Evolutionary conservation across 306 rosid species (phyloP).

Genomic region (Quercus cerris): DNA sequence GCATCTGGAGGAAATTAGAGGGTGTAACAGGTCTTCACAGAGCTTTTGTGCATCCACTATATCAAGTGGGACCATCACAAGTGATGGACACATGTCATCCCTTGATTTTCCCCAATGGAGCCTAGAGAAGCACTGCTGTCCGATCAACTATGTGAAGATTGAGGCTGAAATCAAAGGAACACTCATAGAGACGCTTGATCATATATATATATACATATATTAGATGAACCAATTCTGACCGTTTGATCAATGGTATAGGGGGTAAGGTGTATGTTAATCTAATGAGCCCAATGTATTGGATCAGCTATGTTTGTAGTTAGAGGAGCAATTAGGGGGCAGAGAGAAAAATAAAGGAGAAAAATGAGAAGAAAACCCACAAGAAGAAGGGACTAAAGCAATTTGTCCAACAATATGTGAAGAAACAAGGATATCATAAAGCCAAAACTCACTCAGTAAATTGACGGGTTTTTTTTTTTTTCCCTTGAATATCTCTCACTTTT

Average conservation of each 20-base stretch:
- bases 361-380: conserved; percentile 22
- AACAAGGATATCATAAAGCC: conserved; percentile 10
- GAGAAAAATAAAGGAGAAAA: conserved; percentile 14
- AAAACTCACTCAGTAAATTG: no score
- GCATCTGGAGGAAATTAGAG: conserved; percentile 43
- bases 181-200: conserved; percentile 59
- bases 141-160: conserved; percentile 52
- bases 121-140: conserved; percentile 86
- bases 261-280: not conserved
- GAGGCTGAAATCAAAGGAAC: conserved; percentile 71
- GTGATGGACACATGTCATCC: conserved; percentile 31
- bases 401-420: conserved; percentile 36
- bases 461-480: no score
- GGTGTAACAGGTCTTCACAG: conserved; percentile 21
- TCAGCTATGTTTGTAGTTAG: conserved; percentile 60
- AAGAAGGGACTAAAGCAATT: conserved; percentile 50
- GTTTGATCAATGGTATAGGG: not conserved
- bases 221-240: not conserved
- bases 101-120: conserved; percentile 52
- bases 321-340: conserved; percentile 34
- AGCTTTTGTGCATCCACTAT: conserved; percentile 26
- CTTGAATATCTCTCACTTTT: no score
- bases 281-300: not conserved
- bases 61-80: conserved; percentile 40
- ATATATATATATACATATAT: conserved; percentile 25